Conservation (phyloP, 306 rosid species). For the Fragaria nilgerrensis region DNA sequence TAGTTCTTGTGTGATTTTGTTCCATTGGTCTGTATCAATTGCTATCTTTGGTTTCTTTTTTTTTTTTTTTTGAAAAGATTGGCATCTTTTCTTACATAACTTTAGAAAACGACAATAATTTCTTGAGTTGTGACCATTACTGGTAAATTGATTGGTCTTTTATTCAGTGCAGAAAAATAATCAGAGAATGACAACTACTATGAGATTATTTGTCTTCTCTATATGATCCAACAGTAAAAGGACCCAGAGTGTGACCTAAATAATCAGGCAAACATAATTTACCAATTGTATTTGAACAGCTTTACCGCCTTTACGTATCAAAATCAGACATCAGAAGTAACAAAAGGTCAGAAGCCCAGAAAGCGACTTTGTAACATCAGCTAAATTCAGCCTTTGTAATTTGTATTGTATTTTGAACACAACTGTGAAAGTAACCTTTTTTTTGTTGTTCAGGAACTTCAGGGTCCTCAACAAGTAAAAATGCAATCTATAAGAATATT, state of each 20-base stretch:
- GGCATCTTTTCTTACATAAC: too few relatives aligned
- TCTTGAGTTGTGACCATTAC: too few relatives aligned
- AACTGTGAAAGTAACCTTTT: conserved; percentile 1
- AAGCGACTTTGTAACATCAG: background rate
- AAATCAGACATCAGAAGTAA: background rate
- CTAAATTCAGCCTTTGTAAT: background rate
- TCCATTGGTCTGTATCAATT: too few relatives aligned
- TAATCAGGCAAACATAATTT: background rate
- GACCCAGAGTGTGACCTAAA: background rate
- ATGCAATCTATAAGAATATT: background rate
- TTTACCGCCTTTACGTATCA: background rate
- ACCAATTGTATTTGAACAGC: background rate
- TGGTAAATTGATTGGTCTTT: too few relatives aligned
- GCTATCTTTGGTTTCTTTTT: too few relatives aligned
- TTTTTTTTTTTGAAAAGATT: too few relatives aligned
- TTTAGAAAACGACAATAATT: too few relatives aligned
- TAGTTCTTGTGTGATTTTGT: too few relatives aligned
- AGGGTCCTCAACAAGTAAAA: conserved; percentile 2
- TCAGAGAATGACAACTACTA: background rate
- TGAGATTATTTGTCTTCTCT: background rate
- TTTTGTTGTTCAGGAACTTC: background rate
- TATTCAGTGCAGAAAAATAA: too few relatives aligned
- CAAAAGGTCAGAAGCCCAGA: background rate
- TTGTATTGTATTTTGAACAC: background rate
- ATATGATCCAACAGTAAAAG: background rate